phyloP scores from a whole-genome alignment of 805 yeast genomes.

The Lipomyces oligophaga region DNA sequence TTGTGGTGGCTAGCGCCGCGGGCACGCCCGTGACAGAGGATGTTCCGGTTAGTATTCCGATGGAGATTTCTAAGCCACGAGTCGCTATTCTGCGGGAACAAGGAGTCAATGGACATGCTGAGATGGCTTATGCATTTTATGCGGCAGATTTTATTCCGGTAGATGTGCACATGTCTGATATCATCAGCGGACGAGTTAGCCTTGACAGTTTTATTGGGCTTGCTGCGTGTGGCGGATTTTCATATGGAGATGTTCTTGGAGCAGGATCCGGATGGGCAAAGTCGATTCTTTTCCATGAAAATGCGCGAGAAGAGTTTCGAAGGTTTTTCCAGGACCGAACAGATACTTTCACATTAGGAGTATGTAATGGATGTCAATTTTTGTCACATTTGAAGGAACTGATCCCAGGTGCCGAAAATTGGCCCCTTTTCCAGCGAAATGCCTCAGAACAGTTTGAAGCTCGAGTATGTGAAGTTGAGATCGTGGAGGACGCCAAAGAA shows the following conservation, averaged over 20 bases:
- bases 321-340: slow-evolving; percentile 78
- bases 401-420: slow-evolving; percentile 89
- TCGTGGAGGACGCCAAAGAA: slow-evolving; percentile 49
- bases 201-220: slow-evolving; percentile 82
- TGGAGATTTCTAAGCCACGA: slow-evolving; percentile 52
- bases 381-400: slow-evolving; percentile 76
- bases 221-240: slow-evolving; percentile 99
- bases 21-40: neutral
- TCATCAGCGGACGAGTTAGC: slow-evolving; percentile 65
- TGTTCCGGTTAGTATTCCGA: no score
- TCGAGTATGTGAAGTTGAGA: slow-evolving; percentile 83
- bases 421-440: slow-evolving; percentile 96
- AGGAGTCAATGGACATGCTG: slow-evolving; percentile 97
- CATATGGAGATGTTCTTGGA: slow-evolving; percentile 97
- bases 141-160: slow-evolving; percentile 92
- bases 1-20: neutral
- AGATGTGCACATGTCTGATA: slow-evolving; percentile 96
- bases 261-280: slow-evolving; percentile 99
- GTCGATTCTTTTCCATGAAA: slow-evolving; percentile 80
- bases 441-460: slow-evolving; percentile 94
- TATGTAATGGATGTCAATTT: slow-evolving; percentile 98
- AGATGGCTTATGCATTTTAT: slow-evolving; percentile 96
- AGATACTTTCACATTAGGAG: slow-evolving; percentile 96
- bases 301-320: slow-evolving; percentile 69
- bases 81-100: slow-evolving; percentile 97